A percentile compares a stretch with the other conserved stretches of the same genome.
Evolutionary conservation across 768 basidiomycete genomes (phyloP).

Genomic region (Termitomyces sp.): DNA sequence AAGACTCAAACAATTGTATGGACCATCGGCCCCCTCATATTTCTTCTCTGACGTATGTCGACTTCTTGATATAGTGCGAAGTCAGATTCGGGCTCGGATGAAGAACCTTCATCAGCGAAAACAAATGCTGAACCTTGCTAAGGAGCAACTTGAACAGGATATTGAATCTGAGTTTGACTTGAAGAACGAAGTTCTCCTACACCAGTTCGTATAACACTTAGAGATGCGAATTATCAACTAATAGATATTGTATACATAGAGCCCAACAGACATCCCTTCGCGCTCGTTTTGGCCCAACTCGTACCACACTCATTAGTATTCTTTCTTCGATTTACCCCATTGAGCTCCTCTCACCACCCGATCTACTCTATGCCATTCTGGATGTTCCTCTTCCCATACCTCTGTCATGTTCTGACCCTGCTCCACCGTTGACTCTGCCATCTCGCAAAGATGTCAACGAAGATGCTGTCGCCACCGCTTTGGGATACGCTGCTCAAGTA

Average conservation of each 20-base stretch:
- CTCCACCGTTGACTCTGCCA: slow-evolving; percentile 71
- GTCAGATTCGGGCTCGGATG: slow-evolving; percentile 26
- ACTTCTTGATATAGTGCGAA: slow-evolving; percentile 23
- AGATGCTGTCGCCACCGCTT: slow-evolving; percentile 81
- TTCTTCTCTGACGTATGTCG: slow-evolving; percentile 9
- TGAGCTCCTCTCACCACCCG: slow-evolving; percentile 76
- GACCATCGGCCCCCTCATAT: slow-evolving; percentile 1
- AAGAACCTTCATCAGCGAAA: slow-evolving; percentile 44
- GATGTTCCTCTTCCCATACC: slow-evolving; percentile 91
- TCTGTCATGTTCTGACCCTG: slow-evolving; percentile 66
- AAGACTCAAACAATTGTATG: slow-evolving; percentile 46
- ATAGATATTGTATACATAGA: slow-evolving; percentile 33
- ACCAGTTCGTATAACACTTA: slow-evolving; percentile 28
- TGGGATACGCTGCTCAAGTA: slow-evolving; percentile 88
- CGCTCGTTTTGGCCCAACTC: slow-evolving; percentile 46
- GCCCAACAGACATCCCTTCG: slow-evolving; percentile 43
- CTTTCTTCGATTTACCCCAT: slow-evolving; percentile 87
- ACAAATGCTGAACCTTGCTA: slow-evolving; percentile 42
- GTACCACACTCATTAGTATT: slow-evolving; percentile 63
- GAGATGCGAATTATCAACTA: slow-evolving; percentile 6
- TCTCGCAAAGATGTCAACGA: slow-evolving; percentile 76
- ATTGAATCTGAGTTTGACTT: slow-evolving; percentile 19
- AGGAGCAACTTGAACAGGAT: slow-evolving; percentile 34
- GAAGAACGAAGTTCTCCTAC: slow-evolving; percentile 33
- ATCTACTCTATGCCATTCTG: slow-evolving; percentile 87